These are phyloP conservation scores for Cryptosporidium viatorum DNA, from an alignment of 169 alveolate genomes.

Conservation along the genomic window DNA sequence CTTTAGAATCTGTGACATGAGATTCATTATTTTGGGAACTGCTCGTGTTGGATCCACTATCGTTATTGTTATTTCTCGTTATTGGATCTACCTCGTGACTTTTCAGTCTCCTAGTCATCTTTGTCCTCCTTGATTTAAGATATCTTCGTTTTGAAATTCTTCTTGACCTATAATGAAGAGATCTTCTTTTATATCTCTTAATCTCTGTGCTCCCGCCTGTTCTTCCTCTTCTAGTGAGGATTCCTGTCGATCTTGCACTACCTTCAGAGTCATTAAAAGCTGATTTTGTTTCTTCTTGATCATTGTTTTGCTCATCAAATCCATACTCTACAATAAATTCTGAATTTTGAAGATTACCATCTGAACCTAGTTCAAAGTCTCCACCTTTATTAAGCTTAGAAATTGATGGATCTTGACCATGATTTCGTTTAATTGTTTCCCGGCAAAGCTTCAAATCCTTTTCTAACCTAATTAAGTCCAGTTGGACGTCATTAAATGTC, in stretches of 20 bases:
- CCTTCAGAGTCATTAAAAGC: background rate
- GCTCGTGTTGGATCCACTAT: too few species aligned
- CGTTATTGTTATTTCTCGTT: background rate
- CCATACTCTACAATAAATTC: background rate
- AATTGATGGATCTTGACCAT: background rate
- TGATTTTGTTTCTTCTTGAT: background rate
- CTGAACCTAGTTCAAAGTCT: background rate
- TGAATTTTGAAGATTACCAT: too few species aligned
- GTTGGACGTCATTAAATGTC: conserved; percentile 31
- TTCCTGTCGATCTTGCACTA: background rate
- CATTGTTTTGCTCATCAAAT: background rate
- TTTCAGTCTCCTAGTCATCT: background rate
- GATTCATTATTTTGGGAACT: background rate
- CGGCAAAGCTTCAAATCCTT: conserved; percentile 30
- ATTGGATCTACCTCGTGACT: background rate
- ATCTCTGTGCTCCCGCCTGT: background rate
- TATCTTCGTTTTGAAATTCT: conserved; percentile 5
- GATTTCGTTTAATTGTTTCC: background rate
- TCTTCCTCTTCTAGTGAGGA: background rate
- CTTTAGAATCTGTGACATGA: background rate
- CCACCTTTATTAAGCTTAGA: background rate
- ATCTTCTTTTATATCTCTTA: conserved; percentile 43
- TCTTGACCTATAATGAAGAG: background rate
- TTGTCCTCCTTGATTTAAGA: conserved; percentile 1
- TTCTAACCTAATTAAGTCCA: conserved; percentile 39